Evolutionary conservation across 1,139 yeast species (phyloP), one percentile per base, ranked within the genome.

Genomic region (Blastobotrys elegans): DNA sequence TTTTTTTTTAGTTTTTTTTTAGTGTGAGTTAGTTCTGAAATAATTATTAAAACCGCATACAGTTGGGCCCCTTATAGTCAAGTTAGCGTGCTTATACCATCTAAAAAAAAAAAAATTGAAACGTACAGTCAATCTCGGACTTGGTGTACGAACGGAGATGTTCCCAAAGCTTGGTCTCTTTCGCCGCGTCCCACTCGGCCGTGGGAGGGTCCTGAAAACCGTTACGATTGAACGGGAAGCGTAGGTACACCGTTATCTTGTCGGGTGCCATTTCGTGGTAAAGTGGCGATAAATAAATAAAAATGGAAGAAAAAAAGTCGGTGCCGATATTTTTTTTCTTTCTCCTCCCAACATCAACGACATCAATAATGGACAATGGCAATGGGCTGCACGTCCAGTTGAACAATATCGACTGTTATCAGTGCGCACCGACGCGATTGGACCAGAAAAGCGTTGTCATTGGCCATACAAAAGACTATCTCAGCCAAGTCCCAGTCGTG

Each of bases 401-500:
- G 46, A 71, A 71, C 52, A 57, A 65, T 51, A 42, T 64, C 55
- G 96, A 88, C 62, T 70, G 78, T 16, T 88, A 86, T 61, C 87
- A 80, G 61, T 50, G 69, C 2, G 46, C 60, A 2, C 80, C 82
- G 0, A 58, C 75, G 0, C 46, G 61, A 1, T 53, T 78, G 24
- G 84, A 78, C 54, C 64, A 68, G 40, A 47, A 53, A 11, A 26
- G 47, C 42, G 54, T 67, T 56, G 41, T 68, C 40, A 48, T 60
- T 30, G 49, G 41, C 43, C 47, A 31, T 46, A 53, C 47, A 16
- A 47, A 46, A 11, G 51, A 57, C 16, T 42, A 49, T 32, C 50
- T 56, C 14, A 56, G 66, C 2, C 78, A 75, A 40, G 90, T 84
- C 0, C 97, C 97, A 0, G 70, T 88, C 0, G 68, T 89, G 1